Percentiles rank a stretch among this genome's conserved stretches.
Conservation (phyloP, 2,329 filamentous ascomycete species). For the Madurella mycetomatis region DNA sequence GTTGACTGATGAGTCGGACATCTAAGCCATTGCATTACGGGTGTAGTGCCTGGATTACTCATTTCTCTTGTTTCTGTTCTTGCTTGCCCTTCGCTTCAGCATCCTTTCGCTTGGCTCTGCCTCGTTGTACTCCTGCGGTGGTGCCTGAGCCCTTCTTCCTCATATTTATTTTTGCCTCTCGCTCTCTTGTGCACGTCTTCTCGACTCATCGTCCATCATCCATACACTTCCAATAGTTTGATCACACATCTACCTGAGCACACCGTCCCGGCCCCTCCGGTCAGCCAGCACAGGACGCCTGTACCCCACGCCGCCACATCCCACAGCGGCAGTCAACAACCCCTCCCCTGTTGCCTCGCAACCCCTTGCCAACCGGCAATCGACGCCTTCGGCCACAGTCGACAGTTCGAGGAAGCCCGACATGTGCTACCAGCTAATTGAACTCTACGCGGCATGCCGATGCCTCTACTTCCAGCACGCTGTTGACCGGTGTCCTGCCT, state of each 20-base stretch:
- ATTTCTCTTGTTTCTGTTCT: slow-evolving; percentile 24
- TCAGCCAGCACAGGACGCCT: slow-evolving; percentile 3
- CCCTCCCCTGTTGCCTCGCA: not conserved
- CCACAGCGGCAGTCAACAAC: slow-evolving; percentile 2
- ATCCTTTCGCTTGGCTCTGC: slow-evolving; percentile 16
- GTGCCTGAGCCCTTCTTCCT: slow-evolving; percentile 14
- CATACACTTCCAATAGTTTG: not conserved
- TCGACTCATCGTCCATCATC: slow-evolving; percentile 1
- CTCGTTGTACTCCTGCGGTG: slow-evolving; percentile 6
- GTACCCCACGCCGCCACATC: slow-evolving; percentile 8
- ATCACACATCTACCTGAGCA: not conserved
- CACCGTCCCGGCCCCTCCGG: not conserved
- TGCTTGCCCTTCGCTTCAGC: slow-evolving; percentile 25
- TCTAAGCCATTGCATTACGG: slow-evolving; percentile 20
- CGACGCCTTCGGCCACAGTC: not conserved
- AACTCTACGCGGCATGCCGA: slow-evolving; percentile 79
- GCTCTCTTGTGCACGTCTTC: slow-evolving; percentile 10
- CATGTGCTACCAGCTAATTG: slow-evolving; percentile 86
- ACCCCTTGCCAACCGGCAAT: not conserved
- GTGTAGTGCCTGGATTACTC: slow-evolving; percentile 28
- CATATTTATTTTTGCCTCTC: slow-evolving; percentile 15
- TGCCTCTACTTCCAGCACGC: slow-evolving; percentile 87
- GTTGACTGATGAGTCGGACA: slow-evolving; percentile 25
- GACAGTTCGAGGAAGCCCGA: slow-evolving; percentile 22
- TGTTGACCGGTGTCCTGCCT: slow-evolving; percentile 73